phyloP scores from a whole-genome alignment of 2,329 filamentous ascomycete genomes.

The Aphanoascus verrucosus region DNA sequence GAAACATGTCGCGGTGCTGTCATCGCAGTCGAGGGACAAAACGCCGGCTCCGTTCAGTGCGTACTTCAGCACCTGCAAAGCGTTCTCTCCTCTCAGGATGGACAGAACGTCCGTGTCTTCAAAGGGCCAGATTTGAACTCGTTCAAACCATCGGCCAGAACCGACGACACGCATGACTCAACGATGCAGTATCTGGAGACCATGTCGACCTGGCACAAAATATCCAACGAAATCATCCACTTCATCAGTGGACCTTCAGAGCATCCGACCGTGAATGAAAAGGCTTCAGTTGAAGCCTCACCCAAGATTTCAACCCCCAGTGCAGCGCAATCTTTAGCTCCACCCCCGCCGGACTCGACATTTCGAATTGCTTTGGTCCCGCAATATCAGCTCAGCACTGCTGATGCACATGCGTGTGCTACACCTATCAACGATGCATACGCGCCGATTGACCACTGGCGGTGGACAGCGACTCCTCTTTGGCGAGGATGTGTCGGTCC shows the following conservation, averaged over 20 bases:
- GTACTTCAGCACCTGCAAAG: slow-evolving; percentile 55
- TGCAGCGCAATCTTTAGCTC: slow-evolving; percentile 13
- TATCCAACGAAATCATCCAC: slow-evolving; percentile 58
- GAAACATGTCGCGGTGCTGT: slow-evolving; percentile 57
- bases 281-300: slow-evolving; percentile 20
- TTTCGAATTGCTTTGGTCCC: slow-evolving; percentile 66
- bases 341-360: slow-evolving; percentile 11
- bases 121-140: slow-evolving; percentile 34
- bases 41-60: slow-evolving; percentile 50
- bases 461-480: slow-evolving; percentile 84
- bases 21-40: slow-evolving; percentile 71
- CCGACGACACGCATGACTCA: slow-evolving; percentile 36
- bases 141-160: slow-evolving; percentile 15
- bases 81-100: slow-evolving; percentile 42
- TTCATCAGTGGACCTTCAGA: slow-evolving; percentile 38
- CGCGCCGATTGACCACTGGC: slow-evolving; percentile 81
- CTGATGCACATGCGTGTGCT: slow-evolving; percentile 61
- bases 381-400: slow-evolving; percentile 67
- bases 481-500: slow-evolving; percentile 80
- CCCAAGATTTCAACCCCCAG: slow-evolving; percentile 27
- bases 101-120: slow-evolving; percentile 41
- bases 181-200: slow-evolving; percentile 52
- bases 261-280: slow-evolving; percentile 18
- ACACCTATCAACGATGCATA: slow-evolving; percentile 70
- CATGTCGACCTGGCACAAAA: slow-evolving; percentile 64